Evolutionary conservation across 805 yeast genomes (phyloP), one percentile per base, ranked within the genome.

Genomic region (Teunomyces atbi): DNA sequence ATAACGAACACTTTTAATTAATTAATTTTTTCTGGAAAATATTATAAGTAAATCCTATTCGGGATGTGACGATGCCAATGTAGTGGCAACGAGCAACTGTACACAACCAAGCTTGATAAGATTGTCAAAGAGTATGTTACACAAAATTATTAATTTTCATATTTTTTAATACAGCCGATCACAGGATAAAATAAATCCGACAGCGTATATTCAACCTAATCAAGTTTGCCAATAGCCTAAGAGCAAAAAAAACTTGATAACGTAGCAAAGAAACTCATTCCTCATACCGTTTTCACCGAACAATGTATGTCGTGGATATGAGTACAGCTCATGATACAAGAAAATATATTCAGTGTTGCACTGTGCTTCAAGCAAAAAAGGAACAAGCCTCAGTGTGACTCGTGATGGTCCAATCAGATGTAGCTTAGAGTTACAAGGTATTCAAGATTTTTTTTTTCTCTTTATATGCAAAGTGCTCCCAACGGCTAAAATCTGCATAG

Each of bases 401-500:
- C 15, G 11, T 20, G 20, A 19, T 11, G 10, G 37, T 18, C 37
- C 37, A 34, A 34, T 34, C 37, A 12, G n/a, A 19, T n/a, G 5
- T 8, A 20, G 13, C 37, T 5, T 6, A 12, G 13, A 6, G 15
- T 6, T 30, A 30, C 16, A 30, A 16, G 11, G n/a, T 30, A 3
- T 4, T 10, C 16, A 13, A 30, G 15, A 30, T 30, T 30, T 29
- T 13, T 26, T 26, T 30, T 30, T 30, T 12, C 16, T 15, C 16
- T 15, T 16, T 30, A 15, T 30, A 30, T 30, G 33, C 33, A 19
- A 34, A 34, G 37, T 34, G 37, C 37, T 19, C 37, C 37, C 37
- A 34, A 34, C 37, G 37, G 37, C 37, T 18, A 18, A 34, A 34
- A 34, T 36, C 39, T 36, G 28, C 18, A 21, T 19, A 11, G 39